Percentiles rank a stretch among this genome's conserved stretches.
phyloP scores from a whole-genome alignment of 495 filamentous ascomycete genomes.

The Aeminium ludgeri region DNA sequence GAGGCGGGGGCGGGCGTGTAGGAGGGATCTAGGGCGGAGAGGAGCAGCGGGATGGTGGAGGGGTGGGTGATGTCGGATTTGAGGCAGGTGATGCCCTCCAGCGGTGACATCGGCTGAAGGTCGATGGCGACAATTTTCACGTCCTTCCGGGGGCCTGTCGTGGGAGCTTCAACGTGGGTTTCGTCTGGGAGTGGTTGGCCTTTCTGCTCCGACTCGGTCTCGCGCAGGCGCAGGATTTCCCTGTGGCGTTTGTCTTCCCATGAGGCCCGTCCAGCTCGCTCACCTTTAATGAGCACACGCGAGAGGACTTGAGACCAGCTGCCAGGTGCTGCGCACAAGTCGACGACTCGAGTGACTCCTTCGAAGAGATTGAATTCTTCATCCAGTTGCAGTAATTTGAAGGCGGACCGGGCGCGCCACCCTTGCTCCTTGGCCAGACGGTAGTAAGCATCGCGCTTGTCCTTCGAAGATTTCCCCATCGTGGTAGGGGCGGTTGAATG shows the following conservation, averaged over 20 bases:
- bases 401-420: slow-evolving; percentile 89
- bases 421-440: slow-evolving; percentile 95
- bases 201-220: slow-evolving; percentile 21
- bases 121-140: slow-evolving; percentile 94
- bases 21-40: slow-evolving; percentile 66
- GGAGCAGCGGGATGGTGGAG: slow-evolving; percentile 73
- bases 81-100: slow-evolving; percentile 79
- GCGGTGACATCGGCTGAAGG: slow-evolving; percentile 82
- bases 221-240: slow-evolving; percentile 12
- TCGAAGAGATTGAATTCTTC: slow-evolving; percentile 92
- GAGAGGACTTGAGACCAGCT: slow-evolving; percentile 96
- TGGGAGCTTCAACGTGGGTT: slow-evolving; percentile 1
- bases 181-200: no score
- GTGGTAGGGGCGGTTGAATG: no score
- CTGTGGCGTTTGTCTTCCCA: slow-evolving; percentile 64
- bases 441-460: slow-evolving; percentile 96
- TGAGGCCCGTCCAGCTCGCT: slow-evolving; percentile 66
- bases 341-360: slow-evolving; percentile 77
- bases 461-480: slow-evolving; percentile 99
- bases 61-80: slow-evolving; percentile 95
- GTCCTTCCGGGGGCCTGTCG: slow-evolving; percentile 41
- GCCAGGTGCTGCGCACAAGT: slow-evolving; percentile 88
- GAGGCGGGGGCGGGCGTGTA: slow-evolving; percentile 36
- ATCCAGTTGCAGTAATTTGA: slow-evolving; percentile 91
- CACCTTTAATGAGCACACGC: slow-evolving; percentile 76